Percentiles rank a stretch among this genome's conserved stretches.
phyloP scores from a whole-genome alignment of 371 early-diverging fungal species.

The Coemansia sp. region DNA sequence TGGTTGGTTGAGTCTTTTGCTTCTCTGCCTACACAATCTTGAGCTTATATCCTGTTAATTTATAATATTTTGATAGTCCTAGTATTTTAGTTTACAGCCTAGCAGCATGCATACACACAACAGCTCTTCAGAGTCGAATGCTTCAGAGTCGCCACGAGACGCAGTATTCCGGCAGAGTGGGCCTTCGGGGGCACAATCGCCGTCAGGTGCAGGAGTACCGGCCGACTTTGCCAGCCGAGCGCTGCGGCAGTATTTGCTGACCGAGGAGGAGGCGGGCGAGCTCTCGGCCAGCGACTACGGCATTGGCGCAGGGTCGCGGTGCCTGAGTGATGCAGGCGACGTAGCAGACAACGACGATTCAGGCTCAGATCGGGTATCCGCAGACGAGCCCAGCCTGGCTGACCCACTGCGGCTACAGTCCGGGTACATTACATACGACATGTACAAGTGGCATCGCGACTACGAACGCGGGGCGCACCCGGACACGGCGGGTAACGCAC shows the following conservation, averaged over 20 bases:
- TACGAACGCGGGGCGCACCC: background rate
- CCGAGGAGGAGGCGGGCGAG: conserved; percentile 24
- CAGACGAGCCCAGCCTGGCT: conserved; percentile 7
- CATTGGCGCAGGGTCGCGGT: background rate
- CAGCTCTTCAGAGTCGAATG: background rate
- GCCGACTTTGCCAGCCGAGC: conserved; percentile 25
- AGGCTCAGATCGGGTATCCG: background rate
- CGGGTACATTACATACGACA: conserved; percentile 31
- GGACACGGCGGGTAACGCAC: background rate
- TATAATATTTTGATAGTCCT: background rate
- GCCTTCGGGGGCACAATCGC: background rate
- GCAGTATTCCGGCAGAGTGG: background rate
- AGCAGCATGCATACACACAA: background rate
- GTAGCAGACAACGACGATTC: conserved; percentile 4
- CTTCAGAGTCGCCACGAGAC: background rate
- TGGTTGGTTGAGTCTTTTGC: background rate
- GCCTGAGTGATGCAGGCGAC: conserved; percentile 10
- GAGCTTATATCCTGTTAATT: background rate
- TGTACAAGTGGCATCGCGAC: conserved; percentile 31
- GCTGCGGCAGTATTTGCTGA: conserved; percentile 25
- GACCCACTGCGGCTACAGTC: conserved; percentile 25
- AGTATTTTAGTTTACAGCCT: background rate
- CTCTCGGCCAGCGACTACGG: conserved; percentile 4
- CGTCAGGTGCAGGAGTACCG: conserved; percentile 1
- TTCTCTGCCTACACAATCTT: background rate